Conservation (phyloP, 176 grass and related monocot species). For the Aegilops longissima region DNA sequence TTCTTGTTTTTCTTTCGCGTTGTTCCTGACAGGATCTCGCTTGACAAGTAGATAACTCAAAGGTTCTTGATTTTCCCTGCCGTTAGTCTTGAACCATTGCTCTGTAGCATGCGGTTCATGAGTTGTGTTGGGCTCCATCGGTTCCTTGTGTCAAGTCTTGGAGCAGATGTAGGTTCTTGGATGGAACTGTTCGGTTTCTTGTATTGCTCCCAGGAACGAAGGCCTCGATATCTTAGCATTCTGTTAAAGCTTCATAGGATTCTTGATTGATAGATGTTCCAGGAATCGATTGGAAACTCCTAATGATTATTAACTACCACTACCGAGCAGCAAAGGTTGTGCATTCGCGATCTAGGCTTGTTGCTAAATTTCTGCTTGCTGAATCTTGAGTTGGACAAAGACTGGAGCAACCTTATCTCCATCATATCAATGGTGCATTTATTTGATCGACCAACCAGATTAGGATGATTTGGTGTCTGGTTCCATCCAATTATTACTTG, state of each 20-base stretch:
- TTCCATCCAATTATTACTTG: neutral
- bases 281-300: neutral
- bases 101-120: constrained; percentile 13
- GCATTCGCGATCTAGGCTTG: constrained; percentile 24
- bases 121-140: neutral
- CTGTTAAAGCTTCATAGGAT: neutral
- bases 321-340: neutral
- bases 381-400: constrained; percentile 5
- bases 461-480: neutral
- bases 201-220: constrained; percentile 14
- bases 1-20: constrained; percentile 15
- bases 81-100: neutral
- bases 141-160: neutral
- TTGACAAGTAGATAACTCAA: neutral
- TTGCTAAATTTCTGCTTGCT: neutral
- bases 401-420: neutral
- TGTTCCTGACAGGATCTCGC: constrained; percentile 10
- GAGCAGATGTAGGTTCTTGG: constrained; percentile 17
- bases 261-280: neutral
- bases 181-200: neutral
- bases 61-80: constrained; percentile 10
- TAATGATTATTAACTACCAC: neutral
- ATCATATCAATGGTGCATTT: neutral
- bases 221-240: neutral
- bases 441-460: constrained; percentile 6